phyloP scores from a whole-genome alignment of 805 yeast species.

The Candida verbasci region DNA sequence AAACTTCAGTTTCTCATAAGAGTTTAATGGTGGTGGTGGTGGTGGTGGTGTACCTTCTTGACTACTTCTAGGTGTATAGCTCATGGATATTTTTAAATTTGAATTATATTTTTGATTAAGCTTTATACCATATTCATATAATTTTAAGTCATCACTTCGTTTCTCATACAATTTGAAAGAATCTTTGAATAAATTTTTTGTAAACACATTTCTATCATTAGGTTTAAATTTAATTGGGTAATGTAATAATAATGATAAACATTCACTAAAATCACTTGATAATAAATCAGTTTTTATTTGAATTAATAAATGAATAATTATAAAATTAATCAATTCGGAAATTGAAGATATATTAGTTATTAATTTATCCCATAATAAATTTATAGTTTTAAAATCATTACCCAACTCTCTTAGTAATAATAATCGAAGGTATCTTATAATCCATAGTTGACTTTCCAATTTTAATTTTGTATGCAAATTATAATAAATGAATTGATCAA shows the following conservation, averaged over 20 bases:
- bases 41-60: slow-evolving; percentile 12
- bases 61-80: slow-evolving; percentile 17
- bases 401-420: slow-evolving; percentile 47
- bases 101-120: slow-evolving; percentile 39
- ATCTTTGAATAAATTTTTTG: slow-evolving; percentile 26
- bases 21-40: slow-evolving; percentile 10
- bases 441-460: slow-evolving; percentile 51
- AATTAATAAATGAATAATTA: slow-evolving; percentile 40
- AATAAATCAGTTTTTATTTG: slow-evolving; percentile 42
- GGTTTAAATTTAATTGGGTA: slow-evolving; percentile 37
- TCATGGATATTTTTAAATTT: slow-evolving; percentile 25
- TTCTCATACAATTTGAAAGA: slow-evolving; percentile 28
- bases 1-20: slow-evolving; percentile 34
- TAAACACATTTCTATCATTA: slow-evolving; percentile 13
- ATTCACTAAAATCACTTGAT: slow-evolving; percentile 49
- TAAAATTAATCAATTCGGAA: slow-evolving; percentile 36
- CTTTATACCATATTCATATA: slow-evolving; percentile 36
- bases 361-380: slow-evolving; percentile 48
- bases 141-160: slow-evolving; percentile 32
- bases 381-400: slow-evolving; percentile 24
- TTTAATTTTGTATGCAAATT: slow-evolving; percentile 38
- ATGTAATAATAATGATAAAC: slow-evolving; percentile 45
- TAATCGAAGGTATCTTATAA: slow-evolving; percentile 47
- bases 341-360: slow-evolving; percentile 23
- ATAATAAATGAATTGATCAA: slow-evolving; percentile 46